A percentile compares a stretch with the other conserved stretches of the same genome.
Evolutionary conservation across 2,329 filamentous ascomycete species (phyloP).

Genomic region (Malbranchea cinnamomea): DNA sequence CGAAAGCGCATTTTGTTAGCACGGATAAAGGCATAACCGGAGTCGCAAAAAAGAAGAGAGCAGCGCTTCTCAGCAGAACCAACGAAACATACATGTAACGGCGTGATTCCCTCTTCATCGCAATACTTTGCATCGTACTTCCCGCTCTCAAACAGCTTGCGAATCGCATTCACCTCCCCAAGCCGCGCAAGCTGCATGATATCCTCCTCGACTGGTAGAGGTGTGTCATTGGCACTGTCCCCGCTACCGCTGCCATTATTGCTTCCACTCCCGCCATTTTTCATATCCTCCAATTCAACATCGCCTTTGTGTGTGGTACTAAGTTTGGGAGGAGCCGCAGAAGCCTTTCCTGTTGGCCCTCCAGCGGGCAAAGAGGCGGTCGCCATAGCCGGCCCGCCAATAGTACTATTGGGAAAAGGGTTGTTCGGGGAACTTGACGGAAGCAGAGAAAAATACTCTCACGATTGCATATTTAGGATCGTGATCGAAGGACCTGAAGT

Average conservation of each 20-base stretch:
- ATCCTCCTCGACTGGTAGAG: slow-evolving; percentile 48
- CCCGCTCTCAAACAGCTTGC: slow-evolving; percentile 73
- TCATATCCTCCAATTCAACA: slow-evolving; percentile 27
- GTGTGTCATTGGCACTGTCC: slow-evolving; percentile 21
- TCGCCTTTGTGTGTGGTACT: slow-evolving; percentile 15
- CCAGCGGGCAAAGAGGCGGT: too few species aligned
- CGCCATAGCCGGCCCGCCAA: slow-evolving; percentile 14
- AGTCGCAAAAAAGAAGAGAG: too few species aligned
- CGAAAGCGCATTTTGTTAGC: too few species aligned
- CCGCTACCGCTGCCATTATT: slow-evolving; percentile 14
- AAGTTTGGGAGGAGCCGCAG: slow-evolving; percentile 19
- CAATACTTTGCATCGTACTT: slow-evolving; percentile 69
- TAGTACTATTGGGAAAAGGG: slow-evolving; percentile 12
- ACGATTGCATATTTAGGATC: too few species aligned
- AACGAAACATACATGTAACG: slow-evolving; percentile 55
- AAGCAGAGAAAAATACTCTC: too few species aligned
- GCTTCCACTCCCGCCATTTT: slow-evolving; percentile 14
- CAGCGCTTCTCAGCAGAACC: slow-evolving; percentile 6
- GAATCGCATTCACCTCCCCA: slow-evolving; percentile 73
- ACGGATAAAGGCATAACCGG: too few species aligned
- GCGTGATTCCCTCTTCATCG: slow-evolving; percentile 89
- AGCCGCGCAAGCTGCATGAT: slow-evolving; percentile 90
- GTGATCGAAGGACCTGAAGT: too few species aligned
- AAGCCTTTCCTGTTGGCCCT: too few species aligned
- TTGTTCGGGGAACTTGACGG: too few species aligned